These are phyloP conservation scores for Iris pallida DNA, from an alignment of 116 monocot genomes.

Conservation along the genomic window DNA sequence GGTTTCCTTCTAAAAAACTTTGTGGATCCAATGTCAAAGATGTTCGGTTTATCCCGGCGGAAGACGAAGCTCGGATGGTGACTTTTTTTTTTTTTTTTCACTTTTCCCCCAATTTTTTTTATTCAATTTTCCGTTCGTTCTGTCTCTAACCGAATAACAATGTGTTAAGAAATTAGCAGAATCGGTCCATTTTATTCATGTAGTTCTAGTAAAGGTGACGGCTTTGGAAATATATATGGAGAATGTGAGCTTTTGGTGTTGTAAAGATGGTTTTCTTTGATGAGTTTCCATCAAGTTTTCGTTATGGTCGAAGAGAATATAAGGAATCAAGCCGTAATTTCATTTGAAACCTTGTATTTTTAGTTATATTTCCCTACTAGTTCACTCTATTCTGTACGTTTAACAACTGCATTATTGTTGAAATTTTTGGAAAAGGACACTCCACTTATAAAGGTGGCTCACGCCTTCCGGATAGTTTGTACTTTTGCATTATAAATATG, in stretches of 20 bases:
- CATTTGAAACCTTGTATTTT: no score
- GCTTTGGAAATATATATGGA: background rate
- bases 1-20: background rate
- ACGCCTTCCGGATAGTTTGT: no score
- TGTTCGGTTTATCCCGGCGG: conserved; percentile 80
- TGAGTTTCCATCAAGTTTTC: no score
- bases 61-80: conserved; percentile 82
- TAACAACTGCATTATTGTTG: no score
- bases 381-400: background rate
- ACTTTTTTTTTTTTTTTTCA: background rate
- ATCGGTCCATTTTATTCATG: background rate
- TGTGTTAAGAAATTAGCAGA: no score
- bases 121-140: no score
- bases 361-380: background rate
- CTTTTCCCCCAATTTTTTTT: background rate
- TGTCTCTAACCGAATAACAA: no score
- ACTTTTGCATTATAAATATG: background rate
- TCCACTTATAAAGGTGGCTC: background rate
- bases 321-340: no score
- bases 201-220: background rate
- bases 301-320: no score
- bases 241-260: background rate
- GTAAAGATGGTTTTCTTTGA: background rate
- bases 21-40: conserved; percentile 39
- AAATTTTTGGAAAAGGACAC: no score